Evolutionary conservation across 371 early-diverging fungal genomes (phyloP), one percentile per base, ranked within the genome.

Genomic region (Apophysomyces ossiformis): DNA sequence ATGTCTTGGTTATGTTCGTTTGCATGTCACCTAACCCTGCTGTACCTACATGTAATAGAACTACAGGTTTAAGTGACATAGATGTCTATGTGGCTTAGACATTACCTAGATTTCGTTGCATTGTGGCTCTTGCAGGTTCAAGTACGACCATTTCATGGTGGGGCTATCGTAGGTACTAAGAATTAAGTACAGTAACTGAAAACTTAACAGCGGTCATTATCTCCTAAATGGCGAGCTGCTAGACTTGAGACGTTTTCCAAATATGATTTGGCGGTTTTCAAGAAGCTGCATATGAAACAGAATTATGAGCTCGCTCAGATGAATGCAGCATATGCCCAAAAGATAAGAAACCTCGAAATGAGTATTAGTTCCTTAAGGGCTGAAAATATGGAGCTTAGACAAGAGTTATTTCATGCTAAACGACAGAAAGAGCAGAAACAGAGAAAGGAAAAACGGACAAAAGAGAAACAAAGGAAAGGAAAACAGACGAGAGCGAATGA

Each of bases 381-480:
- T 21, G 66, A 65, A 43, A 59, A 59, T 37, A 37, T 59, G 13
- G 16, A 57, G n/a, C 66, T 65, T 16, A 58, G 58, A 41, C 37
- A 16, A 39, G 47, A 58, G 18, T 13, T 59, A 16, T 5, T 57
- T 7, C 11, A 15, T 32, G 26, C 15, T 13, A 13, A n/a, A 32
- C 57, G 38, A 26, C 54, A 63, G n/a, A 18, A 54, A 63, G 35
- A 47, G 15, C 45, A 35, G 9, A 32, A 15, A 5, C 9, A 47
- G 32, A 37, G 37, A 16, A 12, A 26, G 35, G 35, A 38, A 35
- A 39, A 47, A 21, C 5, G 15, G 36, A 57, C 32, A 57, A 12
- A 36, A 9, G 26, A 18, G 5, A 6, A 39, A 37, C 21, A 45
- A 26, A 26, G 4, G 16, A 8, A 39, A 16, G 13, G 41, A 21